Base-by-base conservation (phyloP, 2,329 filamentous ascomycete species). In the Apiospora rasikravindrae region DNA sequence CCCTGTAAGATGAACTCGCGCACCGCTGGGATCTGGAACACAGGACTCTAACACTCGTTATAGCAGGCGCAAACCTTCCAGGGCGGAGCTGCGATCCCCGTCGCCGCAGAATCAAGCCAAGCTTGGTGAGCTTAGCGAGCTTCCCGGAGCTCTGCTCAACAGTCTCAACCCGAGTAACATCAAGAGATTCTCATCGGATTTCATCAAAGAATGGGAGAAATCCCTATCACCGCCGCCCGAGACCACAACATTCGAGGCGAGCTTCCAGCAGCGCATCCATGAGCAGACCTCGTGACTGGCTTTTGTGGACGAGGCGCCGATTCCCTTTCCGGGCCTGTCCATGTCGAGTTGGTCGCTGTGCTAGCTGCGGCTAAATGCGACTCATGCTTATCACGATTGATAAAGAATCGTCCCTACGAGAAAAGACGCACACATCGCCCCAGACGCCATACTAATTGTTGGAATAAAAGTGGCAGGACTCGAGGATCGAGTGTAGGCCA, bases 131-230 rank as follows among this genome's bases (percentile, higher is more conserved):
- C 81, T 89, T 47, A 86, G 88, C 80, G 84, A 91, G 78, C 80
- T 90, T 72, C 80, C 93, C 40, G 94, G 94, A 84, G 91, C 91
- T 68, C 88, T 92, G 67, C 87, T 97, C 71, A 91, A 91, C 79
- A 91, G 92, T 75, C 83, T 95, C 57, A 89, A 90, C 11, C 93
- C 95, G 0, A 91, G 90, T 76, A 95, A 94, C 77, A 84, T 98
- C 76, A 94, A 94, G 80, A 89, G 91, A 49, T 96, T 94, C 0
- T 94, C 95, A n/a, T 93, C 91, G 47, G 93, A 92, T 74, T 86
- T 98, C 72, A 94, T 98, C 90, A 93, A 91, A 75, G 95, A 98
- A 80, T 97, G 94, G 94, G 96, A 98, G 84, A 94, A 91, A 81
- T 93, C 89, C 75, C 84, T 95, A 19, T 90, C 88, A 2, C 86